Evolutionary conservation across 2,329 filamentous ascomycete species (phyloP).

Genomic region (Thielaviopsis euricoi): DNA sequence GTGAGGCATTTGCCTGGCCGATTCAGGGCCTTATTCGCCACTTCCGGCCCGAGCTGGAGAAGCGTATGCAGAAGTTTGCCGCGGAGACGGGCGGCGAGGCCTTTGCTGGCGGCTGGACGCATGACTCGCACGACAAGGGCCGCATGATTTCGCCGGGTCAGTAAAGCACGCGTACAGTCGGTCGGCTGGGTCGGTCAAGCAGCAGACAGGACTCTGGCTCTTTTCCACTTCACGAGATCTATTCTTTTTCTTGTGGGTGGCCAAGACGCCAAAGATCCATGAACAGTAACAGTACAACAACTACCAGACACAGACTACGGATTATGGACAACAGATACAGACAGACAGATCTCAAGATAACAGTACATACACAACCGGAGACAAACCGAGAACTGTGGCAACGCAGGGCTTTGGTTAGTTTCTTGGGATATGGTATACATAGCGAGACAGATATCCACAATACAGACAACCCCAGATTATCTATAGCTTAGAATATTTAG

Average conservation of each 20-base stretch:
- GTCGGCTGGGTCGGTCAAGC: neutral
- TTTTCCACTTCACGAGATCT: neutral
- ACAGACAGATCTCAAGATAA: neutral
- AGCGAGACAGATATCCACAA: neutral
- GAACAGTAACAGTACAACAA: neutral
- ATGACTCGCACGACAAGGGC: slow-evolving; percentile 58
- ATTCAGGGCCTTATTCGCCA: slow-evolving; percentile 96
- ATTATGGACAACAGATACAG: neutral
- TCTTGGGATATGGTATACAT: neutral
- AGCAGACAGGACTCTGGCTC: neutral
- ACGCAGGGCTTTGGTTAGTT: neutral
- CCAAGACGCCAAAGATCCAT: neutral
- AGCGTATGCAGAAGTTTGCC: slow-evolving; percentile 68
- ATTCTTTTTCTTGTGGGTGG: neutral
- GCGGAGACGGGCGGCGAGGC: slow-evolving; percentile 55
- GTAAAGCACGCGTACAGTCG: slow-evolving; percentile 35
- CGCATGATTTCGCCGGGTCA: slow-evolving; percentile 79
- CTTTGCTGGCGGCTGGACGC: slow-evolving; percentile 76
- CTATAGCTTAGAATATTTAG: neutral
- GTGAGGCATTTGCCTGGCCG: slow-evolving; percentile 97
- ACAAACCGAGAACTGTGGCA: neutral
- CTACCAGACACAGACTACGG: neutral
- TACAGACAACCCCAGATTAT: neutral
- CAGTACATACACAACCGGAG: neutral
- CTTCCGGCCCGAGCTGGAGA: slow-evolving; percentile 91